phyloP scores from a whole-genome alignment of 352 stramenopile genomes.

The Elongisporangium senticosum region DNA sequence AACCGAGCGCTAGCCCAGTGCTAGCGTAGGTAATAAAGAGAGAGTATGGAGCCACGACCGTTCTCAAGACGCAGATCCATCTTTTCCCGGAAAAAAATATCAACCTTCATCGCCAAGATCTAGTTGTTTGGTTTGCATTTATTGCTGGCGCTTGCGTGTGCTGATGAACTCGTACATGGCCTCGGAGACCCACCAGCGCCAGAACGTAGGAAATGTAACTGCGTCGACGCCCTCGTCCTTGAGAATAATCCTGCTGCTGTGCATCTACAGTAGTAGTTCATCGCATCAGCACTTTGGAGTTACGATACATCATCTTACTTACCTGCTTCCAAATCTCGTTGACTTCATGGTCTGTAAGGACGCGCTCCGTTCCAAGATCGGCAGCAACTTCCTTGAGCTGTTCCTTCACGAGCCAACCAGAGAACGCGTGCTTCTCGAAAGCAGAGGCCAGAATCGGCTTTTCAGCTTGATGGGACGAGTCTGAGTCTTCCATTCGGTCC shows the following conservation, averaged over 20 bases:
- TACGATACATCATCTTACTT: not conserved
- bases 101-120: conserved; percentile 1
- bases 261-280: conserved; percentile 1
- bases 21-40: conserved; percentile 19
- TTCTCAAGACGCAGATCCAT: not conserved
- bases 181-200: conserved; percentile 57
- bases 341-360: conserved; percentile 29
- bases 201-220: conserved; percentile 35
- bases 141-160: not conserved
- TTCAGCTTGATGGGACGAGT: conserved; percentile 15
- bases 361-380: conserved; percentile 21
- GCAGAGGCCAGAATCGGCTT: conserved; percentile 27
- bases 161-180: conserved; percentile 20
- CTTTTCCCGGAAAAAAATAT: not conserved
- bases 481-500: conserved; percentile 14
- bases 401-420: conserved; percentile 16
- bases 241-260: not conserved
- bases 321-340: conserved; percentile 51
- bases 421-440: conserved; percentile 21
- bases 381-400: conserved; percentile 27
- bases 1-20: conserved; percentile 61
- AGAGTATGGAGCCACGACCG: not conserved
- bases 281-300: no score
- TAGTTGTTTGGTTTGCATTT: conserved; percentile 2
- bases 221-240: not conserved